Conservation (phyloP, 1,284 basidiomycete genomes). For the Trametes hirsuta region DNA sequence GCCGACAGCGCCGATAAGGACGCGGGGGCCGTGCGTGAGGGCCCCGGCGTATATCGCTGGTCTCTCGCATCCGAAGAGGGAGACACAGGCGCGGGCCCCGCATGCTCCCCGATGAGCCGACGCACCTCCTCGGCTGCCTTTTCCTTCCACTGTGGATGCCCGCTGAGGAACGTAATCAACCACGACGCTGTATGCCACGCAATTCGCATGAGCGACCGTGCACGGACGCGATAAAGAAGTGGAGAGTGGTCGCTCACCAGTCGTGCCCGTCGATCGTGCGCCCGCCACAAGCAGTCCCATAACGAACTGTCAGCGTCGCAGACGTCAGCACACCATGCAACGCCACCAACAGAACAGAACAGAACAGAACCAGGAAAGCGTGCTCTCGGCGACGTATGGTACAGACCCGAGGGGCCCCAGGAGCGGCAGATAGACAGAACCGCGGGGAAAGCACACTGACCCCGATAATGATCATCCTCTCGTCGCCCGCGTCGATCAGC, state of each 20-base stretch:
- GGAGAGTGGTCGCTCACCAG: slow-evolving; percentile 43
- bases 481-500: slow-evolving; percentile 68
- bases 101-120: slow-evolving; percentile 48
- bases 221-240: slow-evolving; percentile 18
- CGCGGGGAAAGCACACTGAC: slow-evolving; percentile 44
- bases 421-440: slow-evolving; percentile 5
- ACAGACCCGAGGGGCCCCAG: too few species aligned
- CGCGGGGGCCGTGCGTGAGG: neutral
- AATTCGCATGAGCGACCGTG: slow-evolving; percentile 13
- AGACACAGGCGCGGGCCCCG: slow-evolving; percentile 41
- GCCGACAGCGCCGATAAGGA: slow-evolving; percentile 43
- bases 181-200: slow-evolving; percentile 54
- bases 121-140: slow-evolving; percentile 63
- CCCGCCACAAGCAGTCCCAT: slow-evolving; percentile 78
- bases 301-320: slow-evolving; percentile 57
- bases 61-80: slow-evolving; percentile 11
- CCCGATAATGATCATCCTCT: slow-evolving; percentile 66
- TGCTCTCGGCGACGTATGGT: too few species aligned
- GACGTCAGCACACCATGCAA: neutral
- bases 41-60: slow-evolving; percentile 9
- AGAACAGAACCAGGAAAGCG: too few species aligned
- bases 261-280: slow-evolving; percentile 74
- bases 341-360: neutral
- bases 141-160: slow-evolving; percentile 61
- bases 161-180: slow-evolving; percentile 69